These are phyloP conservation scores for Ustilago nuda DNA, from an alignment of 1,284 basidiomycete genomes.

Conservation along the genomic window DNA sequence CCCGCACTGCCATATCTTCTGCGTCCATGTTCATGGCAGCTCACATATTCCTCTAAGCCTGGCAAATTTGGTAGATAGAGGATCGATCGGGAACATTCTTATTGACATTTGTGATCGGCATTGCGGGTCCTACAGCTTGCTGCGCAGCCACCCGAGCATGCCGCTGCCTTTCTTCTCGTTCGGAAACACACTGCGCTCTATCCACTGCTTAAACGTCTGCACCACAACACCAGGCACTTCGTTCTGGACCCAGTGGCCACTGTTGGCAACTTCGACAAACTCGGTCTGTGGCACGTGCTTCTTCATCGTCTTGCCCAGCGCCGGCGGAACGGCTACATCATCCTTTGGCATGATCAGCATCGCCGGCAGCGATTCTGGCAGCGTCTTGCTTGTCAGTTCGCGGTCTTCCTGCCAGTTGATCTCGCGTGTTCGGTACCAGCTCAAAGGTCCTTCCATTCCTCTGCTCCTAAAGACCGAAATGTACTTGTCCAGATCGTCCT, in stretches of 20 bases:
- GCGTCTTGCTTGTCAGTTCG: constrained; percentile 24
- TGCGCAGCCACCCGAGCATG: constrained; percentile 20
- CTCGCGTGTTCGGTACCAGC: constrained; percentile 58
- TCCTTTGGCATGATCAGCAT: constrained; percentile 54
- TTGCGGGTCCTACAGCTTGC: too few species aligned
- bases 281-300: constrained; percentile 48
- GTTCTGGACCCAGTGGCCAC: constrained; percentile 53
- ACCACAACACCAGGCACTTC: constrained; percentile 48
- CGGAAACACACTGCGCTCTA: constrained; percentile 41
- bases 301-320: constrained; percentile 41
- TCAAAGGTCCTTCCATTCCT: constrained; percentile 60
- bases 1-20: background rate
- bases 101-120: too few species aligned
- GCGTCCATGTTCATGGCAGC: constrained; percentile 3
- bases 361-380: constrained; percentile 46
- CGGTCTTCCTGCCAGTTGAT: constrained; percentile 58
- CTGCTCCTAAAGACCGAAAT: constrained; percentile 45
- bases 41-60: too few species aligned
- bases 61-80: too few species aligned
- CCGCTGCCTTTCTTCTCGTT: constrained; percentile 43
- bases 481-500: constrained; percentile 41
- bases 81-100: background rate
- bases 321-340: constrained; percentile 44
- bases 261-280: constrained; percentile 36
- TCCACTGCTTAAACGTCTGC: constrained; percentile 45